Percentiles rank a stretch among this genome's conserved stretches.
Evolutionary conservation across 2,329 filamentous ascomycete genomes (phyloP).

Genomic region (Claviceps purpurea): DNA sequence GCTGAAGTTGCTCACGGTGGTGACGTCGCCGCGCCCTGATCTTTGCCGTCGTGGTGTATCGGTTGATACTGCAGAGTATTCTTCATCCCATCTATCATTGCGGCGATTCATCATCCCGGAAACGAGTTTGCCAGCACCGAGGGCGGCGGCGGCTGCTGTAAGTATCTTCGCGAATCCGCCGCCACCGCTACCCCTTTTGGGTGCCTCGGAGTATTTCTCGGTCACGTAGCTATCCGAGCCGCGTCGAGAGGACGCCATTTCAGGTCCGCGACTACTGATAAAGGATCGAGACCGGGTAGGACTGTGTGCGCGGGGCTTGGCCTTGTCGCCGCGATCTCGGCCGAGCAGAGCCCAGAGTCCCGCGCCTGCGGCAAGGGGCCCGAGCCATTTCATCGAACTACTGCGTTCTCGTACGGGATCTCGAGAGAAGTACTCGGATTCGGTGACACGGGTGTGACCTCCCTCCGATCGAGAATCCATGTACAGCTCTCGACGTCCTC

Average conservation of each 20-base stretch:
- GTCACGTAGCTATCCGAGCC: constrained; percentile 47
- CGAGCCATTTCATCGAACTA: constrained; percentile 32
- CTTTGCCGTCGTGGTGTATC: constrained; percentile 42
- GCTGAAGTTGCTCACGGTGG: constrained; percentile 34
- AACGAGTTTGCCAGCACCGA: constrained; percentile 49
- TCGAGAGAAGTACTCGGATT: constrained; percentile 26
- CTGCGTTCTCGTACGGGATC: constrained; percentile 19
- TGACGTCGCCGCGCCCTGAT: constrained; percentile 21
- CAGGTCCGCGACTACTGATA: constrained; percentile 26
- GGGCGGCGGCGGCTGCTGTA: constrained; percentile 43
- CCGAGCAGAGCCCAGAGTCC: constrained; percentile 34
- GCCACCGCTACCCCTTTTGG: constrained; percentile 25
- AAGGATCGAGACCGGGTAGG: constrained; percentile 25
- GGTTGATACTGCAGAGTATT: constrained; percentile 48
- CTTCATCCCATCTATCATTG: constrained; percentile 38
- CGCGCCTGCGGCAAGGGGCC: constrained; percentile 37
- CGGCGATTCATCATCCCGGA: constrained; percentile 45
- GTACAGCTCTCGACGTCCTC: constrained; percentile 41
- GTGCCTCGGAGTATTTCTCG: constrained; percentile 49
- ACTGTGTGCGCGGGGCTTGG: constrained; percentile 27
- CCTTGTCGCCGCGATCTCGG: constrained; percentile 30
- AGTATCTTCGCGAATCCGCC: constrained; percentile 49
- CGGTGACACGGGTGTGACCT: constrained; percentile 25
- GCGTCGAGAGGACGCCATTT: constrained; percentile 38
- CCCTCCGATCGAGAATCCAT: constrained; percentile 42